Evolutionary conservation across 2,329 filamentous ascomycete genomes (phyloP), one percentile per base, ranked within the genome.

Genomic region (Colletotrichum musicola): DNA sequence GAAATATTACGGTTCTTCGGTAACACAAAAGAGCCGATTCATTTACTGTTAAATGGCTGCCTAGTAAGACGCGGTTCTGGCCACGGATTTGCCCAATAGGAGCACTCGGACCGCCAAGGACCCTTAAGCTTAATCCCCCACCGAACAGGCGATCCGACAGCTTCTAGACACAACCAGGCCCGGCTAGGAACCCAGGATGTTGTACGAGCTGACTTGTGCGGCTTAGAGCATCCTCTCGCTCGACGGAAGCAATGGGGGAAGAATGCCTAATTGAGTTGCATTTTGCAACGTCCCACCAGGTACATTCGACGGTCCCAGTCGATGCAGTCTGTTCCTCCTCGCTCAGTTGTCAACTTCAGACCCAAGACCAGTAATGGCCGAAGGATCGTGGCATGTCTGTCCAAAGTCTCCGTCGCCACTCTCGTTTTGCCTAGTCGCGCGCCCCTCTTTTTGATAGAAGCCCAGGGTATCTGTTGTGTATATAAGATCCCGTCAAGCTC

Each of bases 1-100:
- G 25, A 4, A 54, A 25, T 47, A 40, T 53, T 64, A 18, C 46
- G 47, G 38, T 58, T 35, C 30, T 35, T 35, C 6, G 30, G 42
- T 58, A 49, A 20, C 20, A 50, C 27, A 20, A 51, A 35, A 67
- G 22, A 25, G 25, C 38, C 53, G n/a, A 38, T 38, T 47, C 20
- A 63, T 64, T 64, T 40, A 51, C 57, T 40, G 51, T 64, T 68
- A 58, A 40, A 22, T 42, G 44, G 60, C 53, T 68, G 60, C 59
- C 60, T 64, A 40, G 58, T 10, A 58, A 56, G 38, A 40, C 13
- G 49, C 51, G 53, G 14, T 35, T 38, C 53, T 38, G 51, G 44
- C 38, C 38, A 13, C 40, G 30, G n/a, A 38, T n/a, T 30, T 64
- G 60, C 49, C 53, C 60, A 64, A 64, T 58, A 4, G 42, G 35